Base-by-base conservation (phyloP, 1,284 basidiomycete genomes). In the Exobasidium cylindrosporum region DNA sequence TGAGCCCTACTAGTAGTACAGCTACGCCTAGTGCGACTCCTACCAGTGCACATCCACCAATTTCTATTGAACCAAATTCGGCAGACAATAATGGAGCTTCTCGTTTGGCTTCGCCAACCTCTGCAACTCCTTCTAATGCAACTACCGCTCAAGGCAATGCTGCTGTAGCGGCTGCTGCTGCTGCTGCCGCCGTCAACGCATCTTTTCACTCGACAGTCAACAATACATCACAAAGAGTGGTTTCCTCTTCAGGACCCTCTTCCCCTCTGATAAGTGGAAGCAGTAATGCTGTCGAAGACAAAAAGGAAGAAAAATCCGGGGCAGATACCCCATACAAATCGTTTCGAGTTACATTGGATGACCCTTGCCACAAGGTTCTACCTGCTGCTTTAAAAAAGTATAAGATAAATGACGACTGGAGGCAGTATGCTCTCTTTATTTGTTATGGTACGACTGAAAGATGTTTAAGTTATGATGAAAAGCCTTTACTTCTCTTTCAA, bases 351-450 rank as follows among this genome's bases (percentile, higher is more conserved):
- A 85, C 91, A 66, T 81, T 98, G 65, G 95, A 98, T 65, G 96
- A 98, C 81, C 95, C 96, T 0, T 96, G 94, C 60, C 95, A 91
- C 88, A 97, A 96, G 77, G 95, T 99, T 17, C 83, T 99, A 17
- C 95, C 96, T 0, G 94, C 95, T 0, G 96, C 96, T 17, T 83
- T 99, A 68, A 97, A 97, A 83, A 97, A 97, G 82, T 99, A 98
- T 82, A 92, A 92, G 79, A 97, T 98, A 82, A 94, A 94, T 77
- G 96, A 98, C 73, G 94, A 93, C 80, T 98, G 95, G 94, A 89
- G 92, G 83, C 89, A 92, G 76, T 98, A 98, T 83, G 96, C 95
- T 26, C 89, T 99, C 86, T 98, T 99, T 82, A 97, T 98, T 69
- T 97, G 94, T 76, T 97, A 94, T 80, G 94, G 92, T 14, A 88